These are phyloP conservation scores for Trypanosomatidae sp. DNA, from an alignment of 208 protist genomes.

Conservation along the genomic window DNA sequence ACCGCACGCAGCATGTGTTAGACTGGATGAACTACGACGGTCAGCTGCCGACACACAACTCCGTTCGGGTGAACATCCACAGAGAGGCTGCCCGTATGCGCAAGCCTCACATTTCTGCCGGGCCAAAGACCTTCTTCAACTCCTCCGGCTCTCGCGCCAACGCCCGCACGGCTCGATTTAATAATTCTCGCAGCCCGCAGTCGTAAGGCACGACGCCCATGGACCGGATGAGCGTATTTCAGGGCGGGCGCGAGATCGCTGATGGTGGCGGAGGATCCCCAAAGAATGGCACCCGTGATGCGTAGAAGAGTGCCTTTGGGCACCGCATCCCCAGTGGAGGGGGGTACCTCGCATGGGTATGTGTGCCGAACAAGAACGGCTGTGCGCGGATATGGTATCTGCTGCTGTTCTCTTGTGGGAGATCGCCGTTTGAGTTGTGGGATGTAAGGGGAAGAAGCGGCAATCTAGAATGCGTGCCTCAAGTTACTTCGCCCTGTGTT, in stretches of 20 bases:
- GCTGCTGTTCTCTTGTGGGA: neutral
- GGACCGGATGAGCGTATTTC: neutral
- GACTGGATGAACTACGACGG: slow-evolving; percentile 90
- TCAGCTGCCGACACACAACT: slow-evolving; percentile 77
- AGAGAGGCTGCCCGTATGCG: slow-evolving; percentile 73
- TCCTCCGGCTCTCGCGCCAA: slow-evolving; percentile 78
- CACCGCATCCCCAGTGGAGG: neutral
- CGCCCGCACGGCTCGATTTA: slow-evolving; percentile 68
- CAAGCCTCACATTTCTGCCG: slow-evolving; percentile 42
- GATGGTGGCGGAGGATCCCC: neutral
- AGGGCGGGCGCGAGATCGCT: neutral
- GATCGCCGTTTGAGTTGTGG: neutral
- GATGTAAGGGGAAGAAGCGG: neutral
- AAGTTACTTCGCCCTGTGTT: neutral
- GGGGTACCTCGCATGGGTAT: neutral
- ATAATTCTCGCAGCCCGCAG: slow-evolving; percentile 13
- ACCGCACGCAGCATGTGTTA: slow-evolving; percentile 70
- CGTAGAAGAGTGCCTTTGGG: neutral
- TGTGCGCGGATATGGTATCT: neutral
- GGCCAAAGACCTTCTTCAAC: slow-evolving; percentile 83
- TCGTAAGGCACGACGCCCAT: neutral
- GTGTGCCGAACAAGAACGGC: neutral
- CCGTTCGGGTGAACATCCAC: slow-evolving; percentile 70
- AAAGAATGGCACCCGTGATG: neutral
- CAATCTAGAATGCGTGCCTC: neutral